phyloP scores from a whole-genome alignment of 2,329 filamentous ascomycete genomes.

The Aspergillus japonicus region DNA sequence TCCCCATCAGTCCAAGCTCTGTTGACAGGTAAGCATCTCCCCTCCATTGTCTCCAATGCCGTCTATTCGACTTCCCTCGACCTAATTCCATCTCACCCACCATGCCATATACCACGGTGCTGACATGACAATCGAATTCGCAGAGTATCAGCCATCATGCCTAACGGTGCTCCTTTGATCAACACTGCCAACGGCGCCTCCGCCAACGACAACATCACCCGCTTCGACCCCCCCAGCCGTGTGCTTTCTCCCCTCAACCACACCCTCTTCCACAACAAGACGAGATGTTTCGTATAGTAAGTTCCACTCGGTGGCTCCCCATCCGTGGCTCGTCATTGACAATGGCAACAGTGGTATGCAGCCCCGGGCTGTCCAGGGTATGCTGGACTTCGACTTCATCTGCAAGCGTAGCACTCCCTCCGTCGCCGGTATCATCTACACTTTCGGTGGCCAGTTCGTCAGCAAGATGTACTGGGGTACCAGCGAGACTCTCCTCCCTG shows the following conservation, averaged over 20 bases:
- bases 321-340: slow-evolving; percentile 14
- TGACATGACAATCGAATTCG: slow-evolving; percentile 9
- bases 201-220: slow-evolving; percentile 98
- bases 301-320: slow-evolving; percentile 28
- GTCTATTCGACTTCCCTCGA: neutral
- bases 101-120: slow-evolving; percentile 1
- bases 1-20: slow-evolving; percentile 16
- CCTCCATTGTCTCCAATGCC: neutral
- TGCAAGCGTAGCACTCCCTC: slow-evolving; percentile 97
- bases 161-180: slow-evolving; percentile 51
- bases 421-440: slow-evolving; percentile 99
- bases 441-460: slow-evolving; percentile 99
- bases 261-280: slow-evolving; percentile 98
- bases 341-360: slow-evolving; percentile 70
- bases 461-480: slow-evolving; percentile 99
- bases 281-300: slow-evolving; percentile 97
- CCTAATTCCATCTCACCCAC: neutral
- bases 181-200: slow-evolving; percentile 52
- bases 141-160: slow-evolving; percentile 50
- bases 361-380: slow-evolving; percentile 85
- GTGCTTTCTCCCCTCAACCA: slow-evolving; percentile 86
- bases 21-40: slow-evolving; percentile 19
- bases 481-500: slow-evolving; percentile 95
- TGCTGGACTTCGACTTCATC: slow-evolving; percentile 99
- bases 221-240: slow-evolving; percentile 89